phyloP scores from a whole-genome alignment of 164 flowering plant genomes.

The Protea cynaroides region DNA sequence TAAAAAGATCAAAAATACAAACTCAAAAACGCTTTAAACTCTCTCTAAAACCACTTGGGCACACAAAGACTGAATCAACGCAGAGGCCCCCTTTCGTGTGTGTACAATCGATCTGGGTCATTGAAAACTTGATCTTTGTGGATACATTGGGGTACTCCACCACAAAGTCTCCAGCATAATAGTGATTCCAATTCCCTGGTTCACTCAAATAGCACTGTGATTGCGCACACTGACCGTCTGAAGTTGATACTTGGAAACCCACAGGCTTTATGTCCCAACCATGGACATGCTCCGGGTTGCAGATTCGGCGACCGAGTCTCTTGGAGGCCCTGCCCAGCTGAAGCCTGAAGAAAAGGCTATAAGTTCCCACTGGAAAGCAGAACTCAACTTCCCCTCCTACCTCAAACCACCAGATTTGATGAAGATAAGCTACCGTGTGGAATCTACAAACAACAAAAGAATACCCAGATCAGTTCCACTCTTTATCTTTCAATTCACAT shows the following conservation, averaged over 20 bases:
- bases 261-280: conserved; percentile 88
- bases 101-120: conserved; percentile 91
- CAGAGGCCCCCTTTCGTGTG: conserved; percentile 89
- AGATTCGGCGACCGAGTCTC: conserved; percentile 61
- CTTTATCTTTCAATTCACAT: background rate
- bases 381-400: conserved; percentile 73
- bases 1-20: conserved; percentile 7
- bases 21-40: conserved; percentile 11
- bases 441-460: conserved; percentile 31
- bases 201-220: conserved; percentile 46
- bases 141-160: conserved; percentile 30
- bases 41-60: conserved; percentile 35
- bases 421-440: conserved; percentile 70
- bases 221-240: conserved; percentile 53
- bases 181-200: conserved; percentile 62
- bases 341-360: conserved; percentile 66
- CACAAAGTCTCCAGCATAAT: conserved; percentile 71
- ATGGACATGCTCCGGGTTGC: conserved; percentile 57
- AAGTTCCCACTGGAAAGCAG: conserved; percentile 65
- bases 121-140: conserved; percentile 62
- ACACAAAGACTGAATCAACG: conserved; percentile 66
- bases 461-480: conserved; percentile 8
- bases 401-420: conserved; percentile 89
- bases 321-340: conserved; percentile 60
- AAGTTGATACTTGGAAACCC: conserved; percentile 54